Conservation (phyloP, 225 moss, liverwort and hornwort genomes). For the Takakia lepidozioides region DNA sequence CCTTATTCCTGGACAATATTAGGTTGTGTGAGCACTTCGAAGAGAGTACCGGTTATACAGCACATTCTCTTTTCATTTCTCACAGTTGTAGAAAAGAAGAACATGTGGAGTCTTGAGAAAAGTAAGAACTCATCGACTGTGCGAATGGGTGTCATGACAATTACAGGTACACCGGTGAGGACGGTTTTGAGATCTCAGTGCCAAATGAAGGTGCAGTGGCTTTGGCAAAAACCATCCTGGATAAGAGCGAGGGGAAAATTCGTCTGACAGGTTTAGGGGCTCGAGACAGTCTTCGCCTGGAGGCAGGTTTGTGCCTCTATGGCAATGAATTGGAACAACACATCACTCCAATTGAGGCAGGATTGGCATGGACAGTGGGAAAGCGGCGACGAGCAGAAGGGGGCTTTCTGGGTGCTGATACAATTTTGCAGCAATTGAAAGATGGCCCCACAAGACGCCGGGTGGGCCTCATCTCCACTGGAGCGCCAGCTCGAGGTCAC, state of each 20-base stretch:
- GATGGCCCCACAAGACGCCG: slow-evolving; percentile 75
- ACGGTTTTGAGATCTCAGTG: slow-evolving; percentile 94
- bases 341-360: slow-evolving; percentile 89
- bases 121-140: too few relatives aligned
- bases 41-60: too few relatives aligned
- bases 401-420: slow-evolving; percentile 80
- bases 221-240: slow-evolving; percentile 61
- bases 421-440: slow-evolving; percentile 72
- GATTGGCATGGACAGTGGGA: slow-evolving; percentile 83
- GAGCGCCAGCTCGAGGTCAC: slow-evolving; percentile 87
- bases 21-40: too few relatives aligned
- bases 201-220: slow-evolving; percentile 73
- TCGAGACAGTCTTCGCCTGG: slow-evolving; percentile 84
- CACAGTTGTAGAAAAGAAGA: too few relatives aligned
- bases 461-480: slow-evolving; percentile 70
- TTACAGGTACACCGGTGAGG: slow-evolving; percentile 90
- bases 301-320: slow-evolving; percentile 89
- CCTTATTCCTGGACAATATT: too few relatives aligned
- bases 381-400: slow-evolving; percentile 81
- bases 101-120: too few relatives aligned
- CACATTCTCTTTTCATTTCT: too few relatives aligned
- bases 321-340: slow-evolving; percentile 91
- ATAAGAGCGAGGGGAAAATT: slow-evolving; percentile 58
- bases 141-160: too few relatives aligned
- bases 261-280: slow-evolving; percentile 90